These are phyloP conservation scores for Brettanomyces anomalus DNA, from an alignment of 805 yeast species.

Conservation along the genomic window DNA sequence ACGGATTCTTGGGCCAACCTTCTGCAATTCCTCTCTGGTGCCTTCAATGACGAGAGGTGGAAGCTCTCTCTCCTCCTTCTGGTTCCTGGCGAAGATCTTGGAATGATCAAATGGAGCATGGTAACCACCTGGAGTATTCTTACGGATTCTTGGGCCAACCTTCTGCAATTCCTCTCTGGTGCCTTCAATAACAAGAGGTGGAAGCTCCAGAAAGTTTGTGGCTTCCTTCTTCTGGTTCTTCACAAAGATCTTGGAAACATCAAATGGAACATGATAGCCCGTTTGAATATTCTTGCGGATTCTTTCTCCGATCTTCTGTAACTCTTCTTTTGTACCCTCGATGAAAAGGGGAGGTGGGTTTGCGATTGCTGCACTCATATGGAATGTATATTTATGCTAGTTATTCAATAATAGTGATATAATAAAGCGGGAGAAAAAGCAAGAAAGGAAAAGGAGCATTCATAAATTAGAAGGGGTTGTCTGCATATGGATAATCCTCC, in stretches of 20 bases:
- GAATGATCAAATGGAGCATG: constrained; percentile 4
- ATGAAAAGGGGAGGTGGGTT: neutral
- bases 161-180: constrained; percentile 36
- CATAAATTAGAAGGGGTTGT: no score
- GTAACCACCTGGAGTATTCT: constrained; percentile 58
- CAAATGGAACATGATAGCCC: constrained; percentile 34
- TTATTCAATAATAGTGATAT: no score
- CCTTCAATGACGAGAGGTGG: constrained; percentile 10
- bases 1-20: constrained; percentile 66
- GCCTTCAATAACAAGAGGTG: constrained; percentile 10
- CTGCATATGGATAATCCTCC: no score
- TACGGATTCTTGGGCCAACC: constrained; percentile 65
- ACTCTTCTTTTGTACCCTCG: constrained; percentile 26
- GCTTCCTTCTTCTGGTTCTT: no score
- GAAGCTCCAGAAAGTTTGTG: neutral
- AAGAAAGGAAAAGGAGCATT: no score
- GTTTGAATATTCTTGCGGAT: constrained; percentile 58
- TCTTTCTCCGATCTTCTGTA: constrained; percentile 61
- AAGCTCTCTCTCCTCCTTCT: neutral
- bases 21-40: constrained; percentile 33
- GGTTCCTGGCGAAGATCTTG: no score
- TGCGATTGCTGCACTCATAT: no score
- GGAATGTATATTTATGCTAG: no score
- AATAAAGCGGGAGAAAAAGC: no score
- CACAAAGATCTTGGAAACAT: neutral